A percentile compares a stretch with the other conserved stretches of the same genome.
Evolutionary conservation across 306 rosid species (phyloP).

Genomic region (Comarum palustre): DNA sequence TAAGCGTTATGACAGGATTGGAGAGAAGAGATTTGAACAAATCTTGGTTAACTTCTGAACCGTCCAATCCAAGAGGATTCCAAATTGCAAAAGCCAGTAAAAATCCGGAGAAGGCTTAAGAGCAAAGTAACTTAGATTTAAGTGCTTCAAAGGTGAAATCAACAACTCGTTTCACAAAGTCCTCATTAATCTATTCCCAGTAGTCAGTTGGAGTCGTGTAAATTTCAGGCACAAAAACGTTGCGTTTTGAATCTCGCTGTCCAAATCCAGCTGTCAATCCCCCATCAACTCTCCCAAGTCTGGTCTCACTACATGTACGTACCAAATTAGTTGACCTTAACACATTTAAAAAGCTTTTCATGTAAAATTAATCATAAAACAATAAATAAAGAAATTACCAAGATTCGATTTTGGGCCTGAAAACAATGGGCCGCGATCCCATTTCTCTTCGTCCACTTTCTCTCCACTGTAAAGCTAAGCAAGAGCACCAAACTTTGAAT

Average conservation of each 20-base stretch:
- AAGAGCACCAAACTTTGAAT: background rate
- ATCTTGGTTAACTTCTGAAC: background rate
- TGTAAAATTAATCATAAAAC: background rate
- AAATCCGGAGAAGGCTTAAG: background rate
- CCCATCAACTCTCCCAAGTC: background rate
- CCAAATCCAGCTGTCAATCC: constrained; percentile 13
- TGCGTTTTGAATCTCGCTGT: background rate
- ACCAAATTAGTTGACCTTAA: constrained; percentile 13
- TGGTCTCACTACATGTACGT: constrained; percentile 5
- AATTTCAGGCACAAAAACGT: constrained; percentile 8
- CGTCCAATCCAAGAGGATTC: background rate
- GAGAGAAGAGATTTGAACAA: background rate
- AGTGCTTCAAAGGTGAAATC: constrained; percentile 6
- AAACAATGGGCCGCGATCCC: constrained; percentile 23
- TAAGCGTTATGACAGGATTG: background rate
- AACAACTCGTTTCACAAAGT: no score
- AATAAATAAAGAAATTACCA: background rate
- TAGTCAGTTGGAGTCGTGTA: no score
- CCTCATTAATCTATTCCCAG: no score
- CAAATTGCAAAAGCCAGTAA: background rate
- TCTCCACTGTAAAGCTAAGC: background rate
- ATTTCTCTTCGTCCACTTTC: background rate
- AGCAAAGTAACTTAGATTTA: background rate
- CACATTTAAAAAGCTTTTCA: background rate
- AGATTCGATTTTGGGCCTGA: constrained; percentile 4